These are phyloP conservation scores for Xylaria flabelliformis DNA, from an alignment of 495 filamentous ascomycete genomes.

Conservation along the genomic window DNA sequence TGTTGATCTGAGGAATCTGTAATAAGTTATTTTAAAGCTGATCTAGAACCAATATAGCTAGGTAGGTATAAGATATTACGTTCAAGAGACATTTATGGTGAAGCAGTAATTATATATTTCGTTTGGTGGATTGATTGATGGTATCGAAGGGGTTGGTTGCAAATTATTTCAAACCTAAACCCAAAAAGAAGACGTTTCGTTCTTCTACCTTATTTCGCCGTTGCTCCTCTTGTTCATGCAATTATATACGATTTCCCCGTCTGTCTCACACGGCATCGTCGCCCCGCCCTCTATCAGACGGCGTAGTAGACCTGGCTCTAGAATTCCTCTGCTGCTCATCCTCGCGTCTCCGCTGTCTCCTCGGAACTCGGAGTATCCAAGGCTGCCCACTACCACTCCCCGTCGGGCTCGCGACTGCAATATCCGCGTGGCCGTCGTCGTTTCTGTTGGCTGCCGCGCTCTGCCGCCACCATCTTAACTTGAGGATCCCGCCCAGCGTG, in stretches of 20 bases:
- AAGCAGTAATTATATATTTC: background rate
- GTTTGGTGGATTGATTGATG: background rate
- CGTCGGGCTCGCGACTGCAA: constrained; percentile 33
- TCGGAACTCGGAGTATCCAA: constrained; percentile 28
- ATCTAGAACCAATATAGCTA: background rate
- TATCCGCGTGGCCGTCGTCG: constrained; percentile 18
- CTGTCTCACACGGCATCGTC: constrained; percentile 37
- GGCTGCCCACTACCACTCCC: constrained; percentile 28
- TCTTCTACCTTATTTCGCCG: background rate
- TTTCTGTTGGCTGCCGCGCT: constrained; percentile 20
- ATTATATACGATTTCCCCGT: constrained; percentile 4
- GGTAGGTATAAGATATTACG: background rate
- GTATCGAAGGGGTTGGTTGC: background rate
- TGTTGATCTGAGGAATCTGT: no score
- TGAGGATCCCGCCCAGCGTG: constrained; percentile 46
- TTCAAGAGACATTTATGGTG: background rate
- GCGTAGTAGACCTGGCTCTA: constrained; percentile 20
- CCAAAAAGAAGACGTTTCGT: background rate
- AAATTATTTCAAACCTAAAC: constrained; percentile 3
- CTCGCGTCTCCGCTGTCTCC: background rate
- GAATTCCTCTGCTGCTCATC: constrained; percentile 28
- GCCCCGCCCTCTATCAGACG: constrained; percentile 18
- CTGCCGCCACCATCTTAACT: constrained; percentile 49
- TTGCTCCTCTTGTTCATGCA: constrained; percentile 2
- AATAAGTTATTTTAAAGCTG: background rate